phyloP scores from a whole-genome alignment of 2,329 filamentous ascomycete genomes.

The Xylaria sp. region DNA sequence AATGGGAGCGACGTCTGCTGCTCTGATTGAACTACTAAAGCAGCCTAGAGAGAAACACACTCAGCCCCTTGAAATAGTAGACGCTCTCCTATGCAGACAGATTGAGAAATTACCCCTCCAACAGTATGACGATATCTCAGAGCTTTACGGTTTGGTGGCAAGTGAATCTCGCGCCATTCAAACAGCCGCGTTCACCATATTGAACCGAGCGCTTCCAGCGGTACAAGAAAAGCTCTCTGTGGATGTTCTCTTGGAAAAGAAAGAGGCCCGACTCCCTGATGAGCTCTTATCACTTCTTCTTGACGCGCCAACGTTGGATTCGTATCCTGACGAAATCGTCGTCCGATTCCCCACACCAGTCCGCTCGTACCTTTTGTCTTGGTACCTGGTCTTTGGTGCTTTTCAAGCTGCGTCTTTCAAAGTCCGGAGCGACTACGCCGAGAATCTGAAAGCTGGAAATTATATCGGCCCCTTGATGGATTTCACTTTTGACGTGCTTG shows the following conservation, averaged over 20 bases:
- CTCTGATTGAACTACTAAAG: conserved; percentile 73
- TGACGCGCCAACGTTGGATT: conserved; percentile 78
- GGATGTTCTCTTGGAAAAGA: conserved; percentile 78
- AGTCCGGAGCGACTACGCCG: conserved; percentile 82
- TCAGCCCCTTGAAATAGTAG: conserved; percentile 79
- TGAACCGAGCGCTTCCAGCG: conserved; percentile 82
- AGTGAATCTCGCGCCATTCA: conserved; percentile 81
- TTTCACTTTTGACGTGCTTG: conserved; percentile 86
- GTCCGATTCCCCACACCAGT: conserved; percentile 75
- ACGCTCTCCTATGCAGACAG: conserved; percentile 77
- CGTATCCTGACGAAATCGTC: conserved; percentile 72
- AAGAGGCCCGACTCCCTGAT: conserved; percentile 77
- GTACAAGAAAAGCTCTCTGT: conserved; percentile 85
- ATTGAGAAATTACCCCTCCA: conserved; percentile 72
- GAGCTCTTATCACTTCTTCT: conserved; percentile 87
- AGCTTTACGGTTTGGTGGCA: conserved; percentile 80
- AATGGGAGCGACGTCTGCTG: conserved; percentile 64
- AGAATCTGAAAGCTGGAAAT: conserved; percentile 79
- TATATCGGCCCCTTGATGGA: conserved; percentile 76
- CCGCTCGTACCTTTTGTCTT: conserved; percentile 85
- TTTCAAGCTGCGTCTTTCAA: conserved; percentile 82
- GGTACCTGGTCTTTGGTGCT: conserved; percentile 90
- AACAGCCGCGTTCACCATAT: conserved; percentile 79
- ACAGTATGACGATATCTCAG: conserved; percentile 70
- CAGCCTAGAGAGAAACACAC: conserved; percentile 59